Conservation (phyloP, 2,329 filamentous ascomycete species). For the Coniochaeta sp. region DNA sequence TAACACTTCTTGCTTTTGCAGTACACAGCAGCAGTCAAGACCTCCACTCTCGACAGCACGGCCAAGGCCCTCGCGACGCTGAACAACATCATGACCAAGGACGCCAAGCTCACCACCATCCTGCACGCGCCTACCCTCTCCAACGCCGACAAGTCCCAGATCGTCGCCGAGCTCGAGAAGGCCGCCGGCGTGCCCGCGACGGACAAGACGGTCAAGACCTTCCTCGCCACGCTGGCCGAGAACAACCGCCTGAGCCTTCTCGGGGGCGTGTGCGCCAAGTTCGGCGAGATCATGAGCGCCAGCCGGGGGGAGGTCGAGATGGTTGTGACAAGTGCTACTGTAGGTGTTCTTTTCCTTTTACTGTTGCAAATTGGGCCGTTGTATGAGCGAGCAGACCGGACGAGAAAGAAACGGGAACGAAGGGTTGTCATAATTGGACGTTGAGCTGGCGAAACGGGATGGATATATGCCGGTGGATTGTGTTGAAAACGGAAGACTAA, state of each 20-base stretch:
- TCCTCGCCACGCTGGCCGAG: conserved; percentile 82
- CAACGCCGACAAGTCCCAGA: conserved; percentile 72
- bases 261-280: conserved; percentile 80
- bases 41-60: conserved; percentile 74
- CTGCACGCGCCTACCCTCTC: conserved; percentile 75
- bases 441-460: too few relatives aligned
- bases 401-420: not conserved
- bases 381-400: not conserved
- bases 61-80: conserved; percentile 73
- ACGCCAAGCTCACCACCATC: conserved; percentile 71
- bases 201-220: conserved; percentile 79
- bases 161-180: conserved; percentile 85
- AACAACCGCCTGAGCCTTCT: conserved; percentile 91
- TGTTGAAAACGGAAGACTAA: not conserved
- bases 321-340: conserved; percentile 81
- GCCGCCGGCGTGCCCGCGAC: conserved; percentile 60
- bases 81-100: conserved; percentile 66
- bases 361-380: not conserved
- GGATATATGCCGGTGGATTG: too few relatives aligned
- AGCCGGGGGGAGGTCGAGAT: conserved; percentile 90
- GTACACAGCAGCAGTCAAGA: conserved; percentile 96
- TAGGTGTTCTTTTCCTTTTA: conserved; percentile 37
- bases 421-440: too few relatives aligned
- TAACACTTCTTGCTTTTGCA: conserved; percentile 34
- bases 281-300: conserved; percentile 78